Evolutionary conservation across 2,329 filamentous ascomycete species (phyloP).

Genomic region (Exophiala bonariae): DNA sequence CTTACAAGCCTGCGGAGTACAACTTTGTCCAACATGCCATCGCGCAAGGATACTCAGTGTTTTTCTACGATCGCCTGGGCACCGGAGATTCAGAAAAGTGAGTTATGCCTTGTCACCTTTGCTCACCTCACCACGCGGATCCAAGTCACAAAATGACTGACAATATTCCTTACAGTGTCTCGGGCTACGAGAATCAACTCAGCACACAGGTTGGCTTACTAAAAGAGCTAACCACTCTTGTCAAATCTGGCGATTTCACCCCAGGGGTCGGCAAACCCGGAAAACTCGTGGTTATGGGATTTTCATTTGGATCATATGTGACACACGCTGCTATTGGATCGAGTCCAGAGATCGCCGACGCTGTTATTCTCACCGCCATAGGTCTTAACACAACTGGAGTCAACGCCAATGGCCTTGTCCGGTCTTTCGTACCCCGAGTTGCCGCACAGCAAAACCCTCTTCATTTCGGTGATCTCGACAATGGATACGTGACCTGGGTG

Average conservation of each 20-base stretch:
- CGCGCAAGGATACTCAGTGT: constrained; percentile 32
- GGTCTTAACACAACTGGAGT: constrained; percentile 21
- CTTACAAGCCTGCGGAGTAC: constrained; percentile 29
- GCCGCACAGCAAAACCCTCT: constrained; percentile 11
- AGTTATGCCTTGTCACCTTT: constrained; percentile 13
- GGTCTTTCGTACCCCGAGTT: constrained; percentile 16
- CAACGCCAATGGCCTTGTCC: constrained; percentile 19
- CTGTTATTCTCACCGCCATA: constrained; percentile 28
- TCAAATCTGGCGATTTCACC: constrained; percentile 26
- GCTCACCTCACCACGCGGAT: neutral
- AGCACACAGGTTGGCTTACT: constrained; percentile 25
- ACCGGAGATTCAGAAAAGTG: constrained; percentile 30
- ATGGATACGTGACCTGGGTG: constrained; percentile 31
- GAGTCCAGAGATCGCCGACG: constrained; percentile 18
- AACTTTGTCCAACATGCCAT: constrained; percentile 33
- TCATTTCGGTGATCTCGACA: constrained; percentile 21
- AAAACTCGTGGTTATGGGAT: constrained; percentile 29
- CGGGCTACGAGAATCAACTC: constrained; percentile 27
- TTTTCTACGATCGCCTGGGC: constrained; percentile 33
- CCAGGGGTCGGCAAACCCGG: constrained; percentile 19
- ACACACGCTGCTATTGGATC: constrained; percentile 26
- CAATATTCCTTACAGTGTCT: constrained; percentile 8
- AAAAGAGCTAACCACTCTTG: constrained; percentile 17
- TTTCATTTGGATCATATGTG: constrained; percentile 31
- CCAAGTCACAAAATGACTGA: neutral